These are phyloP conservation scores for Dichotomocladium elegans DNA, from an alignment of 371 early-diverging fungal species.

Conservation along the genomic window DNA sequence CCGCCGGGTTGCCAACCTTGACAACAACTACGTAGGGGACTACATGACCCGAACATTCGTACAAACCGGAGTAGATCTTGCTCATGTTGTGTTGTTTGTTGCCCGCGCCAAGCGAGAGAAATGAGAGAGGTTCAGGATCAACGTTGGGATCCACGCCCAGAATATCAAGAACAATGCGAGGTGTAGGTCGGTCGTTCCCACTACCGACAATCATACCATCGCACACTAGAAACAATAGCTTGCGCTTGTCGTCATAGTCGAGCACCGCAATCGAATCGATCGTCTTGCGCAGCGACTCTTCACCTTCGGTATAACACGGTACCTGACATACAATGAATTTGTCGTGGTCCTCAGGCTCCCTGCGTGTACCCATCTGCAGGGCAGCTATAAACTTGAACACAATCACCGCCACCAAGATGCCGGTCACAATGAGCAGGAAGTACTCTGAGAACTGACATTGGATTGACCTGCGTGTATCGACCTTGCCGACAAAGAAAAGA, in stretches of 20 bases:
- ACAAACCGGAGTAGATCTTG: conserved; percentile 88
- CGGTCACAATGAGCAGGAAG: conserved; percentile 72
- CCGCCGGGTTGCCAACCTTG: conserved; percentile 75
- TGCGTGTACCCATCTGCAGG: conserved; percentile 73
- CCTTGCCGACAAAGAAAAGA: conserved; percentile 78
- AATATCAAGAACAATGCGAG: too few species aligned
- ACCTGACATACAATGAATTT: too few species aligned
- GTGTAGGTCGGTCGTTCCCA: too few species aligned
- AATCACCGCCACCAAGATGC: conserved; percentile 79
- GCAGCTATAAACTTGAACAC: conserved; percentile 91
- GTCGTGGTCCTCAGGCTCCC: conserved; percentile 86
- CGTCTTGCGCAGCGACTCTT: conserved; percentile 88
- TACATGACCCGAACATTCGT: conserved; percentile 75
- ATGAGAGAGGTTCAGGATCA: conserved; percentile 83
- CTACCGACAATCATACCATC: conserved; percentile 90
- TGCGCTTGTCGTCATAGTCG: too few species aligned
- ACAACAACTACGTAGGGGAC: conserved; percentile 83
- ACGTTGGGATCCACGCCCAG: conserved; percentile 76
- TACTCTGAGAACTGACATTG: conserved; percentile 85
- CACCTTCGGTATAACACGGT: too few species aligned
- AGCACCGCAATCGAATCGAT: conserved; percentile 78
- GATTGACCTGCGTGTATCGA: conserved; percentile 76
- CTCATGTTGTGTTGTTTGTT: conserved; percentile 84
- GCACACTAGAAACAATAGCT: conserved; percentile 75
- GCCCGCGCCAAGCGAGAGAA: conserved; percentile 85